Percentiles rank a stretch among this genome's conserved stretches.
Conservation (phyloP, 192 early-diverging fungal genomes). For the Backusella westeae region DNA sequence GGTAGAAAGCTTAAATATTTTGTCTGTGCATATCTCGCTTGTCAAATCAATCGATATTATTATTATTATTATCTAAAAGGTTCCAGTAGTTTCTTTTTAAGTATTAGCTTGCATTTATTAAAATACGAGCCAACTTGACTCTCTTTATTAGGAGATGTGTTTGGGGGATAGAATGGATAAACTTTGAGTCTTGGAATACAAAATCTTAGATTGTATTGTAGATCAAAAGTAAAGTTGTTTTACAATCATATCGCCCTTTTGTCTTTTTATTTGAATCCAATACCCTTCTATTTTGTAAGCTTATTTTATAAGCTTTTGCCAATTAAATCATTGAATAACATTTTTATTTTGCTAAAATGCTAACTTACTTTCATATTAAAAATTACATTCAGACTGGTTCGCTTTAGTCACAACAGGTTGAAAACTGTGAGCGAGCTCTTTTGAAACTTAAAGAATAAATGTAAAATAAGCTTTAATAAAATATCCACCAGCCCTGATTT, state of each 20-base stretch:
- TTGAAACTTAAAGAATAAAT: not conserved
- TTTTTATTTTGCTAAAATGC: too few species aligned
- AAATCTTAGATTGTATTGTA: not conserved
- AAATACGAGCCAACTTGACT: not conserved
- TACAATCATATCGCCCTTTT: not conserved
- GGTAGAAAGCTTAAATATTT: not conserved
- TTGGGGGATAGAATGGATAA: not conserved
- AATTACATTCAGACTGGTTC: not conserved
- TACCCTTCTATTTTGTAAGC: not conserved
- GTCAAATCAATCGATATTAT: not conserved
- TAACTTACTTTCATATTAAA: not conserved
- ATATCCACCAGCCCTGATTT: not conserved
- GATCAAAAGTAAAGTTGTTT: not conserved
- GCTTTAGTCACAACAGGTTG: not conserved
- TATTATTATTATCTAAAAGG: not conserved
- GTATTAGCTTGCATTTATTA: not conserved
- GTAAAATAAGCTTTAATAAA: not conserved
- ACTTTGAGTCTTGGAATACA: not conserved
- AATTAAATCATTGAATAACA: too few species aligned
- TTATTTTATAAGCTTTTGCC: not conserved
- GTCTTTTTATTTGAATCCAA: not conserved
- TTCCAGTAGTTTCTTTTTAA: not conserved
- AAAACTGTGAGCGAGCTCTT: not conserved
- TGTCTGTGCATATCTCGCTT: not conserved
- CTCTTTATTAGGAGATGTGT: not conserved